Conservation (phyloP, 768 basidiomycete genomes). For the Chalciporus pseudorubinellus region DNA sequence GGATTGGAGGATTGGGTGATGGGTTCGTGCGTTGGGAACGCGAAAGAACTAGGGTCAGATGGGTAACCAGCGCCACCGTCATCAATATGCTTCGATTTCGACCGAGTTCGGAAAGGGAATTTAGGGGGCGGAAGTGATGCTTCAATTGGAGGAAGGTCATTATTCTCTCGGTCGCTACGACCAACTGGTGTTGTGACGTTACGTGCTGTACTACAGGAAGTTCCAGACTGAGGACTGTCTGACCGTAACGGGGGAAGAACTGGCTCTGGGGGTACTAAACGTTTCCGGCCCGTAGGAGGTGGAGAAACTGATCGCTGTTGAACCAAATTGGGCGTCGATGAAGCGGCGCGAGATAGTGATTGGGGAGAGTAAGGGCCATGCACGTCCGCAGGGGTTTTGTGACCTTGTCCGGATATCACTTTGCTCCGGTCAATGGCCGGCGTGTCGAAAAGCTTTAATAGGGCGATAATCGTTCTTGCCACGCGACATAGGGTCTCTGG, state of each 20-base stretch:
- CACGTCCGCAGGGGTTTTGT: conserved; percentile 22
- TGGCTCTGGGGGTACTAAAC: conserved; percentile 49
- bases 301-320: conserved; percentile 41
- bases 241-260: conserved; percentile 52
- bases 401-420: conserved; percentile 42
- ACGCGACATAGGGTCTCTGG: conserved; percentile 67
- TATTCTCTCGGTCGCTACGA: conserved; percentile 31
- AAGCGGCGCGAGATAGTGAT: conserved; percentile 43
- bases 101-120: conserved; percentile 51
- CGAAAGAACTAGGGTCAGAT: conserved; percentile 23
- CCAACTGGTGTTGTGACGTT: conserved; percentile 16
- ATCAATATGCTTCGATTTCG: conserved; percentile 18
- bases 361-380: conserved; percentile 36
- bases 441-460: conserved; percentile 61
- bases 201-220: conserved; percentile 33
- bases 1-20: conserved; percentile 38
- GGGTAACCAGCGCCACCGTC: conserved; percentile 6
- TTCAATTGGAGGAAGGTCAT: conserved; percentile 39
- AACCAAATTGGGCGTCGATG: conserved; percentile 62
- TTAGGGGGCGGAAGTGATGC: conserved; percentile 39
- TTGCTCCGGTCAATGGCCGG: conserved; percentile 47
- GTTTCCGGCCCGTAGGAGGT: conserved; percentile 37
- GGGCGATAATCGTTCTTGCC: conserved; percentile 67
- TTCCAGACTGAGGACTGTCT: conserved; percentile 52
- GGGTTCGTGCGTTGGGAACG: conserved; percentile 35